phyloP scores from a whole-genome alignment of 2,329 filamentous ascomycete species.

The Cadophora sp. region DNA sequence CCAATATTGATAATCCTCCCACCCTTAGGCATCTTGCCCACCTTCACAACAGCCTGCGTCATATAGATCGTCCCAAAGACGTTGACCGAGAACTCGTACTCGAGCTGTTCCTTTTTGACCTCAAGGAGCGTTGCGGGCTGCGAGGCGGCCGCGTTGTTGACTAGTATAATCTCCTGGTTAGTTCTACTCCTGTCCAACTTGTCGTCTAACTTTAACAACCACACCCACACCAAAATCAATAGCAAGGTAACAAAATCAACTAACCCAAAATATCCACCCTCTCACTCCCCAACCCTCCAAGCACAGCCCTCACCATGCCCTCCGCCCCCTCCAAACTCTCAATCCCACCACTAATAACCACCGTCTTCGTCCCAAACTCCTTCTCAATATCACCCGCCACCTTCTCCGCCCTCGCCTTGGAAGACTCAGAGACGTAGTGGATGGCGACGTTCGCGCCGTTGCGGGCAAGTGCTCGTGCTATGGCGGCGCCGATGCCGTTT shows the following conservation, averaged over 20 bases:
- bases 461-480: slow-evolving; percentile 55
- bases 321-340: background rate
- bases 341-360: background rate
- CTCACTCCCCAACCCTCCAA: background rate
- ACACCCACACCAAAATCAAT: too few relatives aligned
- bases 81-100: background rate
- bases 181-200: background rate
- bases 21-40: slow-evolving; percentile 30
- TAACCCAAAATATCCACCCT: background rate
- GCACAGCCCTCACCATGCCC: background rate
- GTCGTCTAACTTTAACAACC: too few relatives aligned
- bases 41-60: slow-evolving; percentile 31
- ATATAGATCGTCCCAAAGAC: background rate
- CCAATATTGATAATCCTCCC: slow-evolving; percentile 67
- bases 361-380: background rate
- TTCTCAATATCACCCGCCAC: background rate
- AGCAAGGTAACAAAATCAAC: background rate
- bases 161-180: background rate
- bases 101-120: background rate
- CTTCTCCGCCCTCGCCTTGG: background rate
- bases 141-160: background rate
- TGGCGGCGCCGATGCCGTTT: slow-evolving; percentile 68
- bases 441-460: background rate
- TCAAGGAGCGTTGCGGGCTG: background rate
- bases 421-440: background rate